Evolutionary conservation across 805 yeast species (phyloP).

Genomic region (Barnettozyma botsteinii): DNA sequence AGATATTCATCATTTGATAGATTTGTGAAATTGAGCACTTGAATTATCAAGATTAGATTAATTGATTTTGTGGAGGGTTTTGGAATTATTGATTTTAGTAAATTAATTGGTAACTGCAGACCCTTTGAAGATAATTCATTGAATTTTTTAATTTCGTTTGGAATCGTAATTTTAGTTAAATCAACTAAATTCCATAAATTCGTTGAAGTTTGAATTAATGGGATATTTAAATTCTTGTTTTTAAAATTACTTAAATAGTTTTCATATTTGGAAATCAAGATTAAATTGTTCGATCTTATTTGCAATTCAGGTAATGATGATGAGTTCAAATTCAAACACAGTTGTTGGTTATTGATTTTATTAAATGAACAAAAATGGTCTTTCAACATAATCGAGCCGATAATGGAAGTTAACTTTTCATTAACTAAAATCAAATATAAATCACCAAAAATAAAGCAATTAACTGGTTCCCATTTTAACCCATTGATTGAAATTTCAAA

Average conservation of each 20-base stretch:
- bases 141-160: conserved; percentile 34
- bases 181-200: conserved; percentile 43
- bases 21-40: conserved; percentile 31
- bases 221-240: conserved; percentile 15
- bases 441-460: conserved; percentile 31
- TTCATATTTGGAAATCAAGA: conserved; percentile 38
- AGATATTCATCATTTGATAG: conserved; percentile 27
- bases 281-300: conserved; percentile 26
- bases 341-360: conserved; percentile 19
- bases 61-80: conserved; percentile 35
- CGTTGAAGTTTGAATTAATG: conserved; percentile 43
- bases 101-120: conserved; percentile 36
- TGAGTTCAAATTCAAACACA: conserved; percentile 35
- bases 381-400: conserved; percentile 37
- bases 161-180: conserved; percentile 27
- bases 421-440: conserved; percentile 25
- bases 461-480: conserved; percentile 34
- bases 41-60: conserved; percentile 38
- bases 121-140: conserved; percentile 33
- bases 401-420: conserved; percentile 21
- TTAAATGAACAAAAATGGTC: conserved; percentile 32
- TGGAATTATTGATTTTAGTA: conserved; percentile 34
- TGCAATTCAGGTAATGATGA: conserved; percentile 41
- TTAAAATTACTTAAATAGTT: conserved; percentile 21
- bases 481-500: conserved; percentile 40